Evolutionary conservation across 768 basidiomycete genomes (phyloP).

Genomic region (Agrocybe chaxingu): DNA sequence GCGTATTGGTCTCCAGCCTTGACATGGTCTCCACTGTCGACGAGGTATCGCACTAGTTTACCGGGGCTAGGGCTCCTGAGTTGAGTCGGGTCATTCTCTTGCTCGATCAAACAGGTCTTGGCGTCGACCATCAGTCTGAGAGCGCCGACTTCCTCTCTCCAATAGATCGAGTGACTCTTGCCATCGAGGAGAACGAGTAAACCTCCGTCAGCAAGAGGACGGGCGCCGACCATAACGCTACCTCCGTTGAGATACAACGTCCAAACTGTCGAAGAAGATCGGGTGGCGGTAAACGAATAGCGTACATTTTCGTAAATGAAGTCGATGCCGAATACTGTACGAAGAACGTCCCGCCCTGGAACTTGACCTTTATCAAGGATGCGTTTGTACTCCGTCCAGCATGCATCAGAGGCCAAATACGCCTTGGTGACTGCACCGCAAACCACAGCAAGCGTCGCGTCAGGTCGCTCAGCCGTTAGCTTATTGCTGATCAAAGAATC

Average conservation of each 20-base stretch:
- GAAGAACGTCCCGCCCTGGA: conserved; percentile 88
- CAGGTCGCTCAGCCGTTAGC: conserved; percentile 96
- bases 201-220: conserved; percentile 93
- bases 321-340: conserved; percentile 94
- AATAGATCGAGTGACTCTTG: conserved; percentile 95
- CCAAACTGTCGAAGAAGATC: conserved; percentile 86
- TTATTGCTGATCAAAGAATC: conserved; percentile 96
- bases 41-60: conserved; percentile 90
- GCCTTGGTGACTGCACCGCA: conserved; percentile 97
- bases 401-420: conserved; percentile 83
- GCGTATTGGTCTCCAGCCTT: conserved; percentile 96
- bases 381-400: conserved; percentile 90
- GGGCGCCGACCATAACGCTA: conserved; percentile 85
- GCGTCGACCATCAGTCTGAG: conserved; percentile 91
- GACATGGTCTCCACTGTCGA: conserved; percentile 97
- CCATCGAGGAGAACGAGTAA: conserved; percentile 89
- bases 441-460: conserved; percentile 87
- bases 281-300: conserved; percentile 93
- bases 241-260: conserved; percentile 96
- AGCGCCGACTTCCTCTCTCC: conserved; percentile 97
- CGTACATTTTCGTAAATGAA: conserved; percentile 97
- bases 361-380: conserved; percentile 98
- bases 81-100: conserved; percentile 99
- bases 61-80: conserved; percentile 94
- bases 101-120: conserved; percentile 97